Percentiles rank a stretch among this genome's conserved stretches.
Conservation (phyloP, 306 rosid genomes). For the Fragaria ananassa region DNA sequence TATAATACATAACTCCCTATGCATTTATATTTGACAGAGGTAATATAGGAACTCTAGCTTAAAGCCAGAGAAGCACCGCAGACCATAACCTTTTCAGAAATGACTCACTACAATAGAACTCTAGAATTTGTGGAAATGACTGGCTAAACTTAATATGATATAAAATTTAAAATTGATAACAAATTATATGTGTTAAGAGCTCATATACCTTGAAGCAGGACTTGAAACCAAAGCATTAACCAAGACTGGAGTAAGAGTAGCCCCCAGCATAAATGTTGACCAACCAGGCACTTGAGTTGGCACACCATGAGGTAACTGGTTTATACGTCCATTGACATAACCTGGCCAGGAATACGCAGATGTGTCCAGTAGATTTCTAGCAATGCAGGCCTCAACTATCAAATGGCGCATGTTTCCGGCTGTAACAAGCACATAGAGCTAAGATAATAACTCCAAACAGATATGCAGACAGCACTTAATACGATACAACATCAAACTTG, state of each 20-base stretch:
- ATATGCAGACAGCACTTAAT: slow-evolving; percentile 4
- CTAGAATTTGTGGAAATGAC: neutral
- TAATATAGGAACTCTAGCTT: neutral
- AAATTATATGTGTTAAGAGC: neutral
- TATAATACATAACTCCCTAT: neutral
- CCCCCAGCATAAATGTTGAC: slow-evolving; percentile 87
- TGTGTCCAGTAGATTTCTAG: slow-evolving; percentile 79
- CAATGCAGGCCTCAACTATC: slow-evolving; percentile 94
- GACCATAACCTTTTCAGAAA: neutral
- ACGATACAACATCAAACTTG: neutral
- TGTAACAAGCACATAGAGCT: slow-evolving; percentile 34
- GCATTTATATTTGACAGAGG: neutral
- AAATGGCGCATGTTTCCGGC: slow-evolving; percentile 96
- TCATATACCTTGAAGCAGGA: slow-evolving; percentile 88
- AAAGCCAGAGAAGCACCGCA: neutral
- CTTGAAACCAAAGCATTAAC: slow-evolving; percentile 69
- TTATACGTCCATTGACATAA: slow-evolving; percentile 67
- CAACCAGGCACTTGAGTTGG: slow-evolving; percentile 79
- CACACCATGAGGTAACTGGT: slow-evolving; percentile 72
- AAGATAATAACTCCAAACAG: slow-evolving; percentile 6
- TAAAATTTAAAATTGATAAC: neutral
- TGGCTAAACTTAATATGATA: neutral
- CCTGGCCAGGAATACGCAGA: slow-evolving; percentile 92
- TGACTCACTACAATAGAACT: neutral
- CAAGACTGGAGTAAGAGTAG: slow-evolving; percentile 60